Conservation (phyloP, 1,284 basidiomycete species). For the Moesziomyces globuligerus region DNA sequence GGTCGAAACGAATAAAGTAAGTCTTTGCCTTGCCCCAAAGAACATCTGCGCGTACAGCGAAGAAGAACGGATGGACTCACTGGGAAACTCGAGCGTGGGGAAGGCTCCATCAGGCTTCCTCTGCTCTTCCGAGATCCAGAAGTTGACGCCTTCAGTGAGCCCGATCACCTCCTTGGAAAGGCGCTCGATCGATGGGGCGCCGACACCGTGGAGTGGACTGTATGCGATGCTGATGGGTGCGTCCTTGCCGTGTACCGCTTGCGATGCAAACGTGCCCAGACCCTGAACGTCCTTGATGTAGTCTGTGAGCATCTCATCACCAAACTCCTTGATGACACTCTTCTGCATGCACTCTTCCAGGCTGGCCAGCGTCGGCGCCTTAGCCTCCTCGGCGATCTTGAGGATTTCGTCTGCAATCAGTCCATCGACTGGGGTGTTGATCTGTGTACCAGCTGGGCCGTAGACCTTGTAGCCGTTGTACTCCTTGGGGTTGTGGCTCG, state of each 20-base stretch:
- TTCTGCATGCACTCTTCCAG: conserved; percentile 32
- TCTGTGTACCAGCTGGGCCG: conserved; percentile 54
- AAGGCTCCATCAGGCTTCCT: conserved; percentile 57
- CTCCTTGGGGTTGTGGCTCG: conserved; percentile 60
- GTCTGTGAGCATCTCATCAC: conserved; percentile 41
- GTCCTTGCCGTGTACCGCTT: conserved; percentile 14
- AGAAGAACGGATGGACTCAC: too few species aligned
- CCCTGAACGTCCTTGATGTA: conserved; percentile 46
- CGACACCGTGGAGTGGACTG: conserved; percentile 60
- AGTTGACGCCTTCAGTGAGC: conserved; percentile 34
- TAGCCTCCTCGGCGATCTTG: conserved; percentile 31
- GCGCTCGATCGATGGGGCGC: conserved; percentile 44
- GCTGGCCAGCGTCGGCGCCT: conserved; percentile 17
- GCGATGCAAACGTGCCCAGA: conserved; percentile 19
- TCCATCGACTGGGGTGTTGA: conserved; percentile 59
- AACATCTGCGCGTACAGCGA: too few species aligned
- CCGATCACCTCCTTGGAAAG: conserved; percentile 43
- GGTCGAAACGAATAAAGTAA: background rate
- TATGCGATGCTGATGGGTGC: conserved; percentile 49
- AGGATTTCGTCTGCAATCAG: conserved; percentile 55
- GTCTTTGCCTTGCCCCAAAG: too few species aligned
- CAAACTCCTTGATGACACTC: conserved; percentile 31
- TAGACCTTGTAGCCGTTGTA: conserved; percentile 64
- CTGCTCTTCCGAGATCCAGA: conserved; percentile 56
- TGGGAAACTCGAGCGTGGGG: conserved; percentile 60